Evolutionary conservation across 1,139 yeast species (phyloP), one percentile per base, ranked within the genome.

Genomic region (Debaryomyces nepalensis): DNA sequence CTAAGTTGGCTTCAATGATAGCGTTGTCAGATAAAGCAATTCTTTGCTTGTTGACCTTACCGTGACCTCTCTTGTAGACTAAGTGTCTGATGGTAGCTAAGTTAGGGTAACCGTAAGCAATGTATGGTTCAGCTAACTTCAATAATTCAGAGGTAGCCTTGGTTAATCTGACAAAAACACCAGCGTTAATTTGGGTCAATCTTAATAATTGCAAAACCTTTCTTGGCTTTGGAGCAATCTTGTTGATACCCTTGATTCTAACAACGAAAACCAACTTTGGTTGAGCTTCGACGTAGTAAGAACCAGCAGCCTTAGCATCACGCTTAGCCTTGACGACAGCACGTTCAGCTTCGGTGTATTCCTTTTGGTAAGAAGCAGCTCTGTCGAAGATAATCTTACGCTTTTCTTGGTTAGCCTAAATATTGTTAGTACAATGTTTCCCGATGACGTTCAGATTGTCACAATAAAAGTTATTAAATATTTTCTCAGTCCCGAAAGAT

Each of bases 231-330:
- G 99, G 99, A 67, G 99, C 90, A 66, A 93, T 90, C 87, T 93
- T 93, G 91, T 82, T 89, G 76, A 93, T 89, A 93, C 99, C 99
- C 93, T 93, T 93, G 84, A 93, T 93, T 86, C 99, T 93, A 75
- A 93, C 83, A 69, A 93, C 96, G 75, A 93, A 91, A 63, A 89
- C 96, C 69, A 93, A 86, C 79, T 90, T 91, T 68, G 88, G 83
- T 83, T 93, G 95, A 72, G 97, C 97, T 67, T 88, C 95, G 66
- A 93, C 97, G 82, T 85, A 93, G 90, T 84, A 89, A 68, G 95
- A 83, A 75, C 96, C 96, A 68, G 84, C 78, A 71, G 96, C 95
- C 81, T 88, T 90, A 64, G 98, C 98, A 57, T 87, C 91, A 77
- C 98, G 90, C 84, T 85, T 87, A 68, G 97, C 96, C 51, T 82